Evolutionary conservation across 495 filamentous ascomycete species (phyloP).

Genomic region (Penicillium lividum): DNA sequence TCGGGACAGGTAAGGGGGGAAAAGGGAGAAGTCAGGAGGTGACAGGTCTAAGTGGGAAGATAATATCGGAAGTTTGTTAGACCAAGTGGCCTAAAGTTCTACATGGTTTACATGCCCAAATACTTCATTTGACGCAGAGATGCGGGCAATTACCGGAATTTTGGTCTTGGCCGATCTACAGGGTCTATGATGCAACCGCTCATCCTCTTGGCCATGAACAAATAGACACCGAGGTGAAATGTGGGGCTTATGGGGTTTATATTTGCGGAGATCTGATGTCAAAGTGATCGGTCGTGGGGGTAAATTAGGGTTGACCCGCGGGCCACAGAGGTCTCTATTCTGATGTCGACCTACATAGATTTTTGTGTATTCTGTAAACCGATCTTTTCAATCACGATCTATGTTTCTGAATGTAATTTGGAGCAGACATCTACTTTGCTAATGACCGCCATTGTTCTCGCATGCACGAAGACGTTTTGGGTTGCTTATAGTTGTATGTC

Average conservation of each 20-base stretch:
- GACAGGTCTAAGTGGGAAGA: too few species aligned
- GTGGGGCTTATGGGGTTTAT: not conserved
- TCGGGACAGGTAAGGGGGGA: not conserved
- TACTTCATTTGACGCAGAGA: slow-evolving; percentile 4
- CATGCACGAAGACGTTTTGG: not conserved
- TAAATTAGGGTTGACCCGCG: not conserved
- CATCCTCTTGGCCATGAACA: not conserved
- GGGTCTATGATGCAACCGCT: slow-evolving; percentile 2
- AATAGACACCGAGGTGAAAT: not conserved
- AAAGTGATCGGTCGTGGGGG: not conserved
- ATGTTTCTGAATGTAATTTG: too few species aligned
- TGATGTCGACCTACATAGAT: too few species aligned
- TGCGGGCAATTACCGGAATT: slow-evolving; percentile 23
- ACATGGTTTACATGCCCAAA: too few species aligned
- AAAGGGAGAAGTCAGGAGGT: not conserved
- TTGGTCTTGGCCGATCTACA: slow-evolving; percentile 18
- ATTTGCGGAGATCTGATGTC: not conserved
- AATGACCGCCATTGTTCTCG: not conserved
- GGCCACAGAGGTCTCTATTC: not conserved
- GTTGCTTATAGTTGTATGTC: not conserved
- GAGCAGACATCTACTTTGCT: too few species aligned
- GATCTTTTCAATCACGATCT: too few species aligned
- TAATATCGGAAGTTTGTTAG: too few species aligned
- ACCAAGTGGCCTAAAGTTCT: too few species aligned
- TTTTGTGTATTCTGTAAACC: too few species aligned